phyloP scores from a whole-genome alignment of 176 grass and related monocot species.

The Hordeum marinum region DNA sequence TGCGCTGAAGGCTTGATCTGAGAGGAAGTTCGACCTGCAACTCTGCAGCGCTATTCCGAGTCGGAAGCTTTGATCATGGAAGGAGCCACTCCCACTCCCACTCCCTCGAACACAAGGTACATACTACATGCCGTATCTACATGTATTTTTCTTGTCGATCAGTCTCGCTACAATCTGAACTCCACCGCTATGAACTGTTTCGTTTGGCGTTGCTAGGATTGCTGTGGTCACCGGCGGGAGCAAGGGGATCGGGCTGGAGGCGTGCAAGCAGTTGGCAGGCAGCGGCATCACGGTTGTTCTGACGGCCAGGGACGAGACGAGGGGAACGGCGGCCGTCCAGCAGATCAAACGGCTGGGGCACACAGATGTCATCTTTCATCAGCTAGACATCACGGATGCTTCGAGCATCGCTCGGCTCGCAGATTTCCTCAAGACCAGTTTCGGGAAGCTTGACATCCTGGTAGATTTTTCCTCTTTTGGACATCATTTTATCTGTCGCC shows the following conservation, averaged over 20 bases:
- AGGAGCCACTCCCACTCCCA: neutral
- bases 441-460: conserved; percentile 13
- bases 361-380: conserved; percentile 38
- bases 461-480: neutral
- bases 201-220: conserved; percentile 35
- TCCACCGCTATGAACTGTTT: neutral
- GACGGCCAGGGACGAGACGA: conserved; percentile 43
- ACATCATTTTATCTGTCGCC: neutral
- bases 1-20: no score
- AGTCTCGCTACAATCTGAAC: neutral
- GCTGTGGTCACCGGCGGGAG: conserved; percentile 60
- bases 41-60: neutral
- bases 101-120: neutral
- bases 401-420: conserved; percentile 29
- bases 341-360: conserved; percentile 15
- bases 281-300: conserved; percentile 44
- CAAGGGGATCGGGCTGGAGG: conserved; percentile 53
- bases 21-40: neutral
- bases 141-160: neutral
- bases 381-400: conserved; percentile 38
- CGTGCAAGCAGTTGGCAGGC: conserved; percentile 44
- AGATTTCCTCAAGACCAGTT: neutral
- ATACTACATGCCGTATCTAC: neutral
- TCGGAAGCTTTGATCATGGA: neutral
- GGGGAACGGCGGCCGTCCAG: conserved; percentile 26